Conservation (phyloP, 768 basidiomycete species). For the Mycena polygramma region DNA sequence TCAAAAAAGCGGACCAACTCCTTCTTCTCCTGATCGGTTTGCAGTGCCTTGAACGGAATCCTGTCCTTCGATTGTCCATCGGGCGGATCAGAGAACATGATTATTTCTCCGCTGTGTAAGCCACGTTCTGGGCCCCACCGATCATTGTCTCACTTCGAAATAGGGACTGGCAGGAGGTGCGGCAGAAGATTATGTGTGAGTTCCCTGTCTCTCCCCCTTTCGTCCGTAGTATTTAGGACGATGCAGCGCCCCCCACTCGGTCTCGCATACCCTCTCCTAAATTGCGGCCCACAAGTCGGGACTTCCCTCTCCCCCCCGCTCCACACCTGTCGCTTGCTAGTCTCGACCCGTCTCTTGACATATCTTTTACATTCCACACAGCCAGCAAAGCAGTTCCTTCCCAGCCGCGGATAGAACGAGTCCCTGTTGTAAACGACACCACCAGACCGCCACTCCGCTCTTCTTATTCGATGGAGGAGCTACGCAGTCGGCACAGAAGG, state of each 20-base stretch:
- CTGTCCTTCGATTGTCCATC: slow-evolving; percentile 58
- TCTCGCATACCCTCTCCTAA: slow-evolving; percentile 26
- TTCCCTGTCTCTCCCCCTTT: slow-evolving; percentile 23
- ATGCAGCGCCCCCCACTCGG: slow-evolving; percentile 20
- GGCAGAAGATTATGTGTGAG: slow-evolving; percentile 32
- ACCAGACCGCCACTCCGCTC: slow-evolving; percentile 24
- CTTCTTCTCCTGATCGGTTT: slow-evolving; percentile 2
- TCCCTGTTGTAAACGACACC: slow-evolving; percentile 13
- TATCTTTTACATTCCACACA: slow-evolving; percentile 35
- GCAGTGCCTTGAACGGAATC: slow-evolving; percentile 72
- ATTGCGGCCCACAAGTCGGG: slow-evolving; percentile 31
- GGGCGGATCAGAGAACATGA: slow-evolving; percentile 58
- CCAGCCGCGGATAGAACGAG: slow-evolving; percentile 31
- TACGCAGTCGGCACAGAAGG: slow-evolving; percentile 19
- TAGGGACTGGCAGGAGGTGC: slow-evolving; percentile 59
- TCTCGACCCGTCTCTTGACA: slow-evolving; percentile 31
- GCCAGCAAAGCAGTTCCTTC: slow-evolving; percentile 35
- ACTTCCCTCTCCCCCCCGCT: slow-evolving; percentile 33
- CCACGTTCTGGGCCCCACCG: slow-evolving; percentile 2
- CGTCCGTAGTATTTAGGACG: slow-evolving; percentile 12
- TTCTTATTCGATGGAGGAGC: slow-evolving; percentile 34
- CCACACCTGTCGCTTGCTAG: slow-evolving; percentile 19
- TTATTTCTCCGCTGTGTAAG: slow-evolving; percentile 66
- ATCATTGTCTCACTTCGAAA: slow-evolving; percentile 32
- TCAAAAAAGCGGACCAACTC: neutral